Evolutionary conservation across 2,329 filamentous ascomycete species (phyloP).

Genomic region (Elsinoe australis): DNA sequence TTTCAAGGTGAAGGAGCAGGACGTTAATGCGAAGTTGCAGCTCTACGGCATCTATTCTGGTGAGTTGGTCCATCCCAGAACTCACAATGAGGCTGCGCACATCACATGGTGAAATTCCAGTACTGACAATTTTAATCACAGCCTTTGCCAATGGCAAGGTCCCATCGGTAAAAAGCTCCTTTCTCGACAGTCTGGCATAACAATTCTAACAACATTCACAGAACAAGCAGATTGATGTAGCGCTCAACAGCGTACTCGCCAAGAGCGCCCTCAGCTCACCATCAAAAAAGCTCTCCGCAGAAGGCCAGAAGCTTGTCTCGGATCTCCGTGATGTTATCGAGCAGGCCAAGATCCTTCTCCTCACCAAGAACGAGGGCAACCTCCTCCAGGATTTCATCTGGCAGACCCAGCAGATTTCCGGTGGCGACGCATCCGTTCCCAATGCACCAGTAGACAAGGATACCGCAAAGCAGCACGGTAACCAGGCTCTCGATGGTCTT

Average conservation of each 20-base stretch:
- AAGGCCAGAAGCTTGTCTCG: conserved; percentile 69
- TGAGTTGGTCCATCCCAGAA: conserved; percentile 30
- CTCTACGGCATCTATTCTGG: conserved; percentile 78
- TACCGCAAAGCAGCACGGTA: conserved; percentile 70
- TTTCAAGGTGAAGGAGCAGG: conserved; percentile 65
- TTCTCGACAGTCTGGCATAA: neutral
- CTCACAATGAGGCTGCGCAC: conserved; percentile 16
- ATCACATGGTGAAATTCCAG: neutral
- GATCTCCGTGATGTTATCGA: conserved; percentile 75
- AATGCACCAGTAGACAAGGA: conserved; percentile 66
- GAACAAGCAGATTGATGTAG: conserved; percentile 94
- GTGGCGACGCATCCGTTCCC: conserved; percentile 54
- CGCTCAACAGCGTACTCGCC: conserved; percentile 76
- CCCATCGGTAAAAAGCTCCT: conserved; percentile 60
- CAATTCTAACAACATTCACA: conserved; percentile 31
- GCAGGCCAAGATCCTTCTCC: conserved; percentile 72
- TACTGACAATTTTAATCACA: conserved; percentile 30
- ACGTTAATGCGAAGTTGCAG: conserved; percentile 91
- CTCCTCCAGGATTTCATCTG: conserved; percentile 95
- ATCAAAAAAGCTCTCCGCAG: conserved; percentile 67
- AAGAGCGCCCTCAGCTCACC: conserved; percentile 64
- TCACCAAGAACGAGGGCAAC: conserved; percentile 93
- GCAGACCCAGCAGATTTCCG: conserved; percentile 71
- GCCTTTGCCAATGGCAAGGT: conserved; percentile 86
- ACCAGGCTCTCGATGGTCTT: conserved; percentile 75